A percentile compares a stretch with the other conserved stretches of the same genome.
These are phyloP conservation scores for Paramecium caudatum DNA, from an alignment of 73 alveolate species.

Conservation along the genomic window DNA sequence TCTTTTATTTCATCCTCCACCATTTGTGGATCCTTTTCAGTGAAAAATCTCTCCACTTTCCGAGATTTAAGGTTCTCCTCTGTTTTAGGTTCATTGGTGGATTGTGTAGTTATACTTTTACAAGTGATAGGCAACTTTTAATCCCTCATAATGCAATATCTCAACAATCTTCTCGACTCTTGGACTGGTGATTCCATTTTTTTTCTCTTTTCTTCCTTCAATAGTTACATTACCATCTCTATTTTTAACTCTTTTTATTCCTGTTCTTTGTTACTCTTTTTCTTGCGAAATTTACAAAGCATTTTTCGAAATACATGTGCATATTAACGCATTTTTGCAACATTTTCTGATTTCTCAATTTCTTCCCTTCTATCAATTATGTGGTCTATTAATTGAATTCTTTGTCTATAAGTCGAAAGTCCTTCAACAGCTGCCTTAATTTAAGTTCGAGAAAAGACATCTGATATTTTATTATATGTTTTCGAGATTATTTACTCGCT, in stretches of 20 bases:
- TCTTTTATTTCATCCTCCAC: neutral
- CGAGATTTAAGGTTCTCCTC: neutral
- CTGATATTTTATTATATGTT: constrained; percentile 47
- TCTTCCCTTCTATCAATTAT: constrained; percentile 48
- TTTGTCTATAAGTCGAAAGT: neutral
- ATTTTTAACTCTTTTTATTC: neutral
- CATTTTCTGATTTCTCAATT: constrained; percentile 12
- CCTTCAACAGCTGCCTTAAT: constrained; percentile 43
- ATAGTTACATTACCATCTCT: constrained; percentile 38
- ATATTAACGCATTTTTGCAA: constrained; percentile 25
- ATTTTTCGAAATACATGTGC: constrained; percentile 2
- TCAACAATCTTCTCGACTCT: neutral
- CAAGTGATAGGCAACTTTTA: neutral
- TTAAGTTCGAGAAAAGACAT: constrained; percentile 48
- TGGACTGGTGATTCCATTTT: neutral
- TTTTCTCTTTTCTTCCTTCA: neutral
- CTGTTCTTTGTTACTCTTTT: neutral
- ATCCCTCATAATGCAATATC: neutral
- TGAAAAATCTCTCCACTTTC: constrained; percentile 24
- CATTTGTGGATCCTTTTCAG: constrained; percentile 43
- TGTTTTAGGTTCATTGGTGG: neutral
- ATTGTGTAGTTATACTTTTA: neutral
- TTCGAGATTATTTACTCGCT: too few relatives aligned
- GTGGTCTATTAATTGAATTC: constrained; percentile 24
- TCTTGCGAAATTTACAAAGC: neutral